Conservation (phyloP, 2,329 filamentous ascomycete genomes). For the Aspergillus awamori region DNA sequence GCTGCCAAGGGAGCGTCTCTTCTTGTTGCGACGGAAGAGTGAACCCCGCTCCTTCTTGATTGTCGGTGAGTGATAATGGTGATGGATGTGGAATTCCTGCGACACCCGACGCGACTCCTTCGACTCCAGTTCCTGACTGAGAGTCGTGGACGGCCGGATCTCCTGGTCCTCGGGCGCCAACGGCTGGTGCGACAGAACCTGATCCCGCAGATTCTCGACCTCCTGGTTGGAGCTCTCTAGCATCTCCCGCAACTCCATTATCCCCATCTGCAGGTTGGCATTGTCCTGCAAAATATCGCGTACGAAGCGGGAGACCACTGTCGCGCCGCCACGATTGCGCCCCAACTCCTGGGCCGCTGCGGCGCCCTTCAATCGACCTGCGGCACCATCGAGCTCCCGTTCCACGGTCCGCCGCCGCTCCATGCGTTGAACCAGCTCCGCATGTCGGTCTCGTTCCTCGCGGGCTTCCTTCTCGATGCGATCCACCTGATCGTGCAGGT, state of each 20-base stretch:
- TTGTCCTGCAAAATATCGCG: slow-evolving; percentile 95
- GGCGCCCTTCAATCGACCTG: slow-evolving; percentile 77
- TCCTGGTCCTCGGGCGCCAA: slow-evolving; percentile 40
- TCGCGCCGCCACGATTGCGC: slow-evolving; percentile 61
- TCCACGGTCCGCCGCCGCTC: slow-evolving; percentile 82
- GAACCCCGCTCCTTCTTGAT: slow-evolving; percentile 58
- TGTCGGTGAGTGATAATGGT: slow-evolving; percentile 82
- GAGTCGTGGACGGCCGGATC: slow-evolving; percentile 52
- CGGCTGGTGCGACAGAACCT: slow-evolving; percentile 78
- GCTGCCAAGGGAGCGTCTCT: slow-evolving; percentile 68
- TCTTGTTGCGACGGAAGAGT: slow-evolving; percentile 64
- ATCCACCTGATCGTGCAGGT: slow-evolving; percentile 85
- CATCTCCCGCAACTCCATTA: slow-evolving; percentile 88
- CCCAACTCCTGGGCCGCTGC: slow-evolving; percentile 70
- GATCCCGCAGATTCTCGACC: slow-evolving; percentile 81
- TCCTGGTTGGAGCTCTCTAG: slow-evolving; percentile 90
- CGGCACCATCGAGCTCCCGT: slow-evolving; percentile 76
- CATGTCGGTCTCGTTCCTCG: slow-evolving; percentile 78
- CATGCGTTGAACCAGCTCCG: slow-evolving; percentile 79
- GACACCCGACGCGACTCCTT: slow-evolving; percentile 55
- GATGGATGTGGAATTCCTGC: slow-evolving; percentile 86
- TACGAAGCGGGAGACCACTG: slow-evolving; percentile 92
- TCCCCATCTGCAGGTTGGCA: slow-evolving; percentile 86
- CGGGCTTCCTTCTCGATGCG: slow-evolving; percentile 81
- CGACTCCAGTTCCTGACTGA: slow-evolving; percentile 72